Conservation (phyloP, 2,329 filamentous ascomycete genomes). For the Aspergillus tubingensis region DNA sequence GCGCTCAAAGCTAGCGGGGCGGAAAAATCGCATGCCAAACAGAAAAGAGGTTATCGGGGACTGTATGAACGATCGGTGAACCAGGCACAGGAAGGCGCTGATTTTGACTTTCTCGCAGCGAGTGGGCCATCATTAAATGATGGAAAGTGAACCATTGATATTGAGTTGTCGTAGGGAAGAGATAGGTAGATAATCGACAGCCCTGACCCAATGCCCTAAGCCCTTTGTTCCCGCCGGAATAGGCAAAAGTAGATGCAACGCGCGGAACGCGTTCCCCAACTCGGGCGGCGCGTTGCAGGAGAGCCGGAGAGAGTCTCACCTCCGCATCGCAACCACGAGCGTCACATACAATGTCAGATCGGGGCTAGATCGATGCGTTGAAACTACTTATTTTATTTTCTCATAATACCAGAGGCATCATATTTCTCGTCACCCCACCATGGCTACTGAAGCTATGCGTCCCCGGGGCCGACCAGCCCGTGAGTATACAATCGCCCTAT, state of each 20-base stretch:
- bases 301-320: constrained; percentile 9
- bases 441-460: constrained; percentile 40
- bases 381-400: constrained; percentile 6
- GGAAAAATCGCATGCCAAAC: constrained; percentile 1
- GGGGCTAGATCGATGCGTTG: not conserved
- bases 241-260: constrained; percentile 24
- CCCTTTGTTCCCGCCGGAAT: constrained; percentile 27
- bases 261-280: constrained; percentile 28
- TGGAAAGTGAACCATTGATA: not conserved
- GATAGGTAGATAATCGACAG: not conserved
- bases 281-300: constrained; percentile 8
- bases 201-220: constrained; percentile 37
- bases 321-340: not conserved
- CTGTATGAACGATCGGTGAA: constrained; percentile 48
- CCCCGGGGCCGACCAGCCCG: constrained; percentile 50
- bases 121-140: constrained; percentile 13
- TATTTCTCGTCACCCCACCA: constrained; percentile 19
- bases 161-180: not conserved
- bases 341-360: not conserved
- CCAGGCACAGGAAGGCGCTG: constrained; percentile 44
- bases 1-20: not conserved
- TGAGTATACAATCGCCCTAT: constrained; percentile 33
- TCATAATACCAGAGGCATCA: not conserved
- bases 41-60: constrained; percentile 42
- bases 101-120: constrained; percentile 43